Base-by-base conservation (phyloP, 2,329 filamentous ascomycete genomes). In the Alternaria sp. region DNA sequence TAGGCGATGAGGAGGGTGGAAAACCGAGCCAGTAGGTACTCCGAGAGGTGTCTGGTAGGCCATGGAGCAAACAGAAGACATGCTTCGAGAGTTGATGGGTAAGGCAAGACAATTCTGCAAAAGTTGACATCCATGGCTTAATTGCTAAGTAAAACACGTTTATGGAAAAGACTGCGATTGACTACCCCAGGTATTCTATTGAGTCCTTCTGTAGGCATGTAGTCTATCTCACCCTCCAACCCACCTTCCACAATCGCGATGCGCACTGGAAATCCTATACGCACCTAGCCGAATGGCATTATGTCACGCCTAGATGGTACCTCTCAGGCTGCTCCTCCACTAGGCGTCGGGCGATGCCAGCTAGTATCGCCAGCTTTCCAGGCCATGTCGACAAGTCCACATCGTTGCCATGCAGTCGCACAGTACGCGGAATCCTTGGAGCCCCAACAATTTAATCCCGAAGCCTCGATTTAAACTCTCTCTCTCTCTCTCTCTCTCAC, bases 31-130 rank as follows among this genome's bases (percentile, higher is more conserved):
- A 65, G 39, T 63, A 57, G 1, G 28, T 52, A 5, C 63, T 55
- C 8, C 74, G 51, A 6, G 61, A 70, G 33, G 29, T 33, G 9
- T 23, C 39, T 2, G 61, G 57, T 1, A 69, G 58, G n/a, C 67
- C 10, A 8, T 56, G n/a, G 4, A 17, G 68, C 69, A 21, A 70
- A 51, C 9, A 74, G n/a, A 44, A 63, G 66, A 21, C 67, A 65
- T 13, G 65, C 66, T 41, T 74, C 72, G 4, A 59, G 24, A 14
- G 70, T 17, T 0, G 70, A 17, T 17, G 17, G 17, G 68, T 28
- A 62, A 34, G 29, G 69, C 31, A 5, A 67, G 39, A 41, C 68
- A 48, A n/a, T 65, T 64, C 17, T 14, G 55, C 40, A 1, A 56
- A 56, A 48, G 14, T 60, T 62, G 41, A 68, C 39, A 14, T 69